Base-by-base conservation (phyloP, 1,284 basidiomycete species). In the Malassezia nana region DNA sequence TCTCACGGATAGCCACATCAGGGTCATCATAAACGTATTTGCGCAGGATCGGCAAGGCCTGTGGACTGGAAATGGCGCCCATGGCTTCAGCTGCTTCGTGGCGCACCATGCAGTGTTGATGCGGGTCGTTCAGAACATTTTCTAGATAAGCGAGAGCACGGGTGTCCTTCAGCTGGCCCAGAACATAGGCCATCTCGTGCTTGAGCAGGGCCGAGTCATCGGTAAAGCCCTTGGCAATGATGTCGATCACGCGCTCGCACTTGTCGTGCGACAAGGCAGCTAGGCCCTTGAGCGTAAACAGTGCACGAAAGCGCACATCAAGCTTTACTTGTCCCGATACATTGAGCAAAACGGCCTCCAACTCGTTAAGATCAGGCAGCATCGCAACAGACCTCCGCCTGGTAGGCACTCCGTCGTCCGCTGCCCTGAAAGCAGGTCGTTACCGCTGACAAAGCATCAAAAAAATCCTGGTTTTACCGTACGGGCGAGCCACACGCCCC, bases 61-160 rank as follows among this genome's bases (percentile, higher is more conserved):
- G 66, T 3, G 79, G 72, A 18, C 82, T 79, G 7, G 86, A 89
- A 50, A 98, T 89, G 1, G 94, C 94, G 39, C 92, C 94, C 79
- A 99, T 85, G 3, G 94, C 92, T 77, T 99, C 94, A 16, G 94
- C 94, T 22, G 94, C 91, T 80, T 99, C 92, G 78, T 99, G 92
- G 51, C 92, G 80, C 54, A 98, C 94, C 94, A 99, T 99, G 1
- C 89, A 84, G 76, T 98, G 89, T 74, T 92, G 84, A 4, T 78
- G 72, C 42, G 76, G 73, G 63, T 87, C 78, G 55, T 81, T 78
- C 28, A 99, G 79, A 5, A 94, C 86, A 2, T 78, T 75, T 74
- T 87, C 84, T 3, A 99, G 81, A 13, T 82, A 80, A 2, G 88
- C 84, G 13, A 98, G 78, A 0, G 92, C 94, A 9, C 79, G 79